Evolutionary conservation across 2,329 filamentous ascomycete genomes (phyloP), one percentile per base, ranked within the genome.

Genomic region (Neonectria hederae): DNA sequence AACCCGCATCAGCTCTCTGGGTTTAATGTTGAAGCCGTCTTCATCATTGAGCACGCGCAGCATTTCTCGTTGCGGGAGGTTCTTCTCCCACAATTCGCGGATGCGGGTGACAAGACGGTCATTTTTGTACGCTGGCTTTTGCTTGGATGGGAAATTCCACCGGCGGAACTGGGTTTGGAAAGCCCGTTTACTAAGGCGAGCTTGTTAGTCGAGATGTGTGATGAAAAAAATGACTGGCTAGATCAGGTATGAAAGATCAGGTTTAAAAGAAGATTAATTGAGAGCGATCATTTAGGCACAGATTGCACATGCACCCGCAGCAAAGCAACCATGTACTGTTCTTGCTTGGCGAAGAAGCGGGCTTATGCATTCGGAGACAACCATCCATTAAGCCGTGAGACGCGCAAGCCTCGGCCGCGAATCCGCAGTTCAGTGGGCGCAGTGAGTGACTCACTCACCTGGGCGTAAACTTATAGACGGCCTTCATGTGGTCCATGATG

Each of bases 101-200:
- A 95, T 85, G 30, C 92, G 87, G 19, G 84, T 85, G 43, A 92
- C 87, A 8, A 95, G 85, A 24, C 82, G 82, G 14, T 84, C 82
- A 75, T 93, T 90, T 73, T 91, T 91, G 74, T 93, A 87, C 1
- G 89, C 89, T 0, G 89, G 89, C 64, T 90, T 89, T 70, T 92
- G 89, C 76, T 93, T 93, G 62, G 85, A 87, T 14, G 92, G 92
- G 70, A 96, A 95, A 8, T 88, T 86, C 93, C 93, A 96, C 76
- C 88, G 84, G 74, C 89, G 90, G 78, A 94, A 92, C 70, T 93
- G 90, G 4, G 85, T 88, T 77, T 93, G 91, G 66, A 90, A 93
- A 46, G 90, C 89, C 65, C 92, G 89, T 81, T 92, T 93, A 77
- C 92, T 92, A 78, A 59, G 46, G 65, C 49, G 54, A 21, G 59